Evolutionary conservation across 345 rosid genomes (phyloP).

Genomic region (Raphanus sativus): DNA sequence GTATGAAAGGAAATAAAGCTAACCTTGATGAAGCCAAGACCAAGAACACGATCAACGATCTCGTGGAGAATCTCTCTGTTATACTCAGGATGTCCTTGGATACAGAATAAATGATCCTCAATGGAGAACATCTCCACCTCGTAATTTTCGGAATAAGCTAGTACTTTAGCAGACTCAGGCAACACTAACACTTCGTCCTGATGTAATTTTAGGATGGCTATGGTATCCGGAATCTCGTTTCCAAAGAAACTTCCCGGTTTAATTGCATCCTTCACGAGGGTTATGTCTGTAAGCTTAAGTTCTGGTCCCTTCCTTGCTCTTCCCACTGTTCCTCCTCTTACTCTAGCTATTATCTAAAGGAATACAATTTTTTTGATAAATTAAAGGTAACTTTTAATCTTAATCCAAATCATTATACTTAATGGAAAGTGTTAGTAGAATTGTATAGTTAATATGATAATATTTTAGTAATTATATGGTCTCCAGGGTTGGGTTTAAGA

Average conservation of each 20-base stretch:
- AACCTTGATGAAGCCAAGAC: conserved; percentile 56
- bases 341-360: conserved; percentile 69
- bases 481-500: neutral
- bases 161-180: conserved; percentile 62
- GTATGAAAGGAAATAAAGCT: neutral
- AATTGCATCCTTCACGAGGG: conserved; percentile 51
- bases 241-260: conserved; percentile 35
- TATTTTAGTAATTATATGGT: neutral
- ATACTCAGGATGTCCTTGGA: conserved; percentile 96
- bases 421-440: neutral
- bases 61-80: conserved; percentile 69
- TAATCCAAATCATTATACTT: neutral
- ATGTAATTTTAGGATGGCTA: conserved; percentile 69
- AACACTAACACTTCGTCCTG: conserved; percentile 86
- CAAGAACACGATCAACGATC: conserved; percentile 76
- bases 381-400: neutral
- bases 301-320: conserved; percentile 75
- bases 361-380: neutral
- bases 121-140: conserved; percentile 70
- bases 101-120: conserved; percentile 68
- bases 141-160: conserved; percentile 76
- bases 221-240: conserved; percentile 46
- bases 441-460: neutral
- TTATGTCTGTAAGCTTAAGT: conserved; percentile 63
- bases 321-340: conserved; percentile 83